Evolutionary conservation across 1,284 basidiomycete genomes (phyloP).

Genomic region (Leccinum subrobustum): DNA sequence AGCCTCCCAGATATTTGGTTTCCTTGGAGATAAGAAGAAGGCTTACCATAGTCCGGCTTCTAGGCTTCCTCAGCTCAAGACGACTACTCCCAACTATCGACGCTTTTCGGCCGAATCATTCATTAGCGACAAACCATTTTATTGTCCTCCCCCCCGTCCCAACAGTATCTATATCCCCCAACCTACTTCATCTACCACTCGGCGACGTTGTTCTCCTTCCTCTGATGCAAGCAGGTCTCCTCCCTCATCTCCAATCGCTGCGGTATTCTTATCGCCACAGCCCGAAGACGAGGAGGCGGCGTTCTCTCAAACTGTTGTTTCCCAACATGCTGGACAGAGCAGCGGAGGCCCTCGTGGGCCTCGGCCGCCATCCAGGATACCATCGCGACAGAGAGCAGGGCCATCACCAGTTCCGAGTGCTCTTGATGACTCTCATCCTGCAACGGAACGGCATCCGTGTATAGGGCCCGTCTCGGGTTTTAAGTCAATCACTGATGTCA

Average conservation of each 20-base stretch:
- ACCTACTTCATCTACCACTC: slow-evolving; percentile 11
- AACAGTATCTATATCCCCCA: slow-evolving; percentile 21
- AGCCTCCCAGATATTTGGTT: slow-evolving; percentile 68
- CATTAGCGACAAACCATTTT: slow-evolving; percentile 25
- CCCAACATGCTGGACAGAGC: slow-evolving; percentile 19
- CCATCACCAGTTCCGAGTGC: slow-evolving; percentile 1
- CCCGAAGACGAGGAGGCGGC: slow-evolving; percentile 2
- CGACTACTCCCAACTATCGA: slow-evolving; percentile 22
- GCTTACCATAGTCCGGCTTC: slow-evolving; percentile 36
- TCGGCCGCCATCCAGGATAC: slow-evolving; percentile 14
- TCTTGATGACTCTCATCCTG: background rate
- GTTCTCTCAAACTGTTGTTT: background rate
- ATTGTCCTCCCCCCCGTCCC: slow-evolving; percentile 18
- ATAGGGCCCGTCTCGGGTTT: slow-evolving; percentile 13
- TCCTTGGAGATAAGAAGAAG: slow-evolving; percentile 49
- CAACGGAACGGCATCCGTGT: slow-evolving; percentile 2
- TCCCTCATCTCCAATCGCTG: slow-evolving; percentile 6
- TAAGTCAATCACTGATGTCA: slow-evolving; percentile 17
- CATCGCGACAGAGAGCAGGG: slow-evolving; percentile 15
- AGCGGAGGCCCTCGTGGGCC: slow-evolving; percentile 17
- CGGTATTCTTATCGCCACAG: slow-evolving; percentile 1
- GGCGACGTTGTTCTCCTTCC: slow-evolving; percentile 13
- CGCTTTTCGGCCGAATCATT: slow-evolving; percentile 30
- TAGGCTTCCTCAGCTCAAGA: slow-evolving; percentile 32
- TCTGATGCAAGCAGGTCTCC: slow-evolving; percentile 17